A percentile compares a stretch with the other conserved stretches of the same genome.
phyloP scores from a whole-genome alignment of 768 basidiomycete species.

The Lentinula detonsa region DNA sequence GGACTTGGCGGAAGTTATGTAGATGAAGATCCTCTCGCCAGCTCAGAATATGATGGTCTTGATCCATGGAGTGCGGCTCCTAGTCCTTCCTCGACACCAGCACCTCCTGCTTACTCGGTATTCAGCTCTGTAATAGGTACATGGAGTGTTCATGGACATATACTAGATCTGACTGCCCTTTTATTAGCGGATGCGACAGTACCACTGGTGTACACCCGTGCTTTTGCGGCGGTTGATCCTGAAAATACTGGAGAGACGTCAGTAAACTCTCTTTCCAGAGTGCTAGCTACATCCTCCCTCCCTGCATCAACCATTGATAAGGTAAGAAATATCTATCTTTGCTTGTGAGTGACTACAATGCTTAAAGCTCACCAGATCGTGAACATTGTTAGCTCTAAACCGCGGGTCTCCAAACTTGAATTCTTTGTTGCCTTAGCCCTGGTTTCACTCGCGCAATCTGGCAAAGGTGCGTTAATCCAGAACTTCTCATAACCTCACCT shows the following conservation, averaged over 20 bases:
- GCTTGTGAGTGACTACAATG: not conserved
- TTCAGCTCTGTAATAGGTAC: slow-evolving; percentile 70
- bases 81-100: slow-evolving; percentile 61
- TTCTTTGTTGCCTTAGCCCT: slow-evolving; percentile 90
- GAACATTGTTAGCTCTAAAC: slow-evolving; percentile 76
- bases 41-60: slow-evolving; percentile 69
- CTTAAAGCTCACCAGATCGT: slow-evolving; percentile 58
- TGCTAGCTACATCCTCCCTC: slow-evolving; percentile 70
- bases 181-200: slow-evolving; percentile 70
- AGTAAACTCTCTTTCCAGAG: slow-evolving; percentile 75
- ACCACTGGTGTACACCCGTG: slow-evolving; percentile 68
- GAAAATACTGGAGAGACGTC: slow-evolving; percentile 70
- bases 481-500: not conserved
- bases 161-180: not conserved
- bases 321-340: slow-evolving; percentile 32
- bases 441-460: slow-evolving; percentile 79
- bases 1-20: slow-evolving; percentile 71
- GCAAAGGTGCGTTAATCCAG: slow-evolving; percentile 48
- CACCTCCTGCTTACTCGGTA: slow-evolving; percentile 39
- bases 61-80: slow-evolving; percentile 80
- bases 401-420: slow-evolving; percentile 80
- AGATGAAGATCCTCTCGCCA: slow-evolving; percentile 68
- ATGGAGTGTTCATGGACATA: slow-evolving; percentile 8
- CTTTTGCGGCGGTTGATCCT: slow-evolving; percentile 72
- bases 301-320: slow-evolving; percentile 81